Conservation (phyloP, 2,329 filamentous ascomycete species). For the Trichoderma koningii region DNA sequence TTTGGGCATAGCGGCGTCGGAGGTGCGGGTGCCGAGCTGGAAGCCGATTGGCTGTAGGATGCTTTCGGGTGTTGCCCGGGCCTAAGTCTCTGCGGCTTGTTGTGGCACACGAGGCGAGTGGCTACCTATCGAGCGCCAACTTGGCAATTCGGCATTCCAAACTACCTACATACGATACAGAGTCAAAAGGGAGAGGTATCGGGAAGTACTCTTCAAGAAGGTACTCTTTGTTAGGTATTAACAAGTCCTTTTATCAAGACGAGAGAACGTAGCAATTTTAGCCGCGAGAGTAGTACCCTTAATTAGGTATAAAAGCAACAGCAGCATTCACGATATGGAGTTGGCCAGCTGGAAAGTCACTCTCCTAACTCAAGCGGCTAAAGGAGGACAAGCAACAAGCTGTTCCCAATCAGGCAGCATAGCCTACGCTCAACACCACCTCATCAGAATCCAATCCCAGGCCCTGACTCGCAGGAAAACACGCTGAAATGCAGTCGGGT, state of each 20-base stretch:
- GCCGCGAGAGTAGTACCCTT: no score
- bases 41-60: slow-evolving; percentile 14
- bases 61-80: slow-evolving; percentile 16
- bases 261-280: no score
- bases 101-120: background rate
- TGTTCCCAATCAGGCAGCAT: background rate
- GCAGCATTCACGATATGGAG: no score
- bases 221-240: no score
- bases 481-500: background rate
- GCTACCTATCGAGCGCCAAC: no score
- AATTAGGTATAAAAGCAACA: no score
- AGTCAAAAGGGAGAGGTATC: no score
- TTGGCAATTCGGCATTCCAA: no score
- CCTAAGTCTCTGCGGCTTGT: background rate
- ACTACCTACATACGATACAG: no score
- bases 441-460: background rate
- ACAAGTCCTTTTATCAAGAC: no score
- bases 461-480: slow-evolving; percentile 9
- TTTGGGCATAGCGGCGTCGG: slow-evolving; percentile 18
- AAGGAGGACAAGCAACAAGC: slow-evolving; percentile 1
- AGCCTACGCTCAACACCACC: slow-evolving; percentile 10
- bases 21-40: slow-evolving; percentile 3
- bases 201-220: no score
- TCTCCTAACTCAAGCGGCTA: background rate
- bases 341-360: no score